These are phyloP conservation scores for Eucalyptus virginea DNA, from an alignment of 345 rosid genomes.

Conservation along the genomic window DNA sequence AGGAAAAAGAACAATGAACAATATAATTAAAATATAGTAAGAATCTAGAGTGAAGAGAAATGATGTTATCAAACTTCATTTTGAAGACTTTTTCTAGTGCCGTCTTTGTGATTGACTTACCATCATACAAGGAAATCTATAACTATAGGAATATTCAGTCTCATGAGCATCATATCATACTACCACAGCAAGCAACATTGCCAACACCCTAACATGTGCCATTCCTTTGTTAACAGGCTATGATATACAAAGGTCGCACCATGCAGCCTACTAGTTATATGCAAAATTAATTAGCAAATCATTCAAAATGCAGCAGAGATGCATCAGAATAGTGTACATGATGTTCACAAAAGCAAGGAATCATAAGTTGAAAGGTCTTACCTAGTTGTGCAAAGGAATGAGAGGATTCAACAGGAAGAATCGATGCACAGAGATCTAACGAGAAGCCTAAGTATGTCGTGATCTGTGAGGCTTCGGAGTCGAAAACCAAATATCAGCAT, in stretches of 20 bases:
- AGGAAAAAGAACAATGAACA: neutral
- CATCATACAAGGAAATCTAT: neutral
- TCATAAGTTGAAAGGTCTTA: neutral
- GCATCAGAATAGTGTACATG: neutral
- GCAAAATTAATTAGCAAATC: neutral
- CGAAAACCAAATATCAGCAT: neutral
- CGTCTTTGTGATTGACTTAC: neutral
- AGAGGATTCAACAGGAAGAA: neutral
- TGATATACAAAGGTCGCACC: no score
- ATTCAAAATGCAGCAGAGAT: neutral
- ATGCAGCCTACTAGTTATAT: no score
- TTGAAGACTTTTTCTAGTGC: neutral
- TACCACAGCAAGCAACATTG: no score
- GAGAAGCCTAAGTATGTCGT: neutral
- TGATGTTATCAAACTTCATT: accelerated
- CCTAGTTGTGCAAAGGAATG: neutral
- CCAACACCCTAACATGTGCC: neutral
- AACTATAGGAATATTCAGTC: neutral
- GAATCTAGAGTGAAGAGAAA: neutral
- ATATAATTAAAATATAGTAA: no score
- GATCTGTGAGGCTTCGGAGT: neutral
- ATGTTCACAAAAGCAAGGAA: neutral
- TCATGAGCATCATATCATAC: neutral
- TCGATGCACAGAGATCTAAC: neutral
- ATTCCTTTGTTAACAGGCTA: neutral